phyloP scores from a whole-genome alignment of 495 filamentous ascomycete genomes.

The Penicillium canescens region DNA sequence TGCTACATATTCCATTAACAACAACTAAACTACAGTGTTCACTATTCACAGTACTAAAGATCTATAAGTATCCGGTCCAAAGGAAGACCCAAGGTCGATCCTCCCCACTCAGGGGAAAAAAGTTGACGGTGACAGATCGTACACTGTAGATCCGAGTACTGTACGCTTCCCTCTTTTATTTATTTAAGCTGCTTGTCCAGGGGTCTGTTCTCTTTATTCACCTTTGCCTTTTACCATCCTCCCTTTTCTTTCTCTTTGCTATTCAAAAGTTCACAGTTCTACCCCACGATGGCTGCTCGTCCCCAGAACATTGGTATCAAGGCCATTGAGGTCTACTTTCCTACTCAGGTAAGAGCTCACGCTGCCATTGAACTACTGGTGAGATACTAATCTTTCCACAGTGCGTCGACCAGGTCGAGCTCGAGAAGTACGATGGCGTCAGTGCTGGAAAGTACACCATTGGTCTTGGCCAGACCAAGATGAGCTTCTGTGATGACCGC shows the following conservation, averaged over 20 bases:
- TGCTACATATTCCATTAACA: no score
- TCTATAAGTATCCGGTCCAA: conserved; percentile 2
- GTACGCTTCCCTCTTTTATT: conserved; percentile 17
- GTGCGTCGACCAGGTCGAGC: conserved; percentile 95
- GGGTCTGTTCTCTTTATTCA: neutral
- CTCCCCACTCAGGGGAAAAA: neutral
- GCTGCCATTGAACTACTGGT: neutral
- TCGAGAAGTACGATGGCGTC: conserved; percentile 99
- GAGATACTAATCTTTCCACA: conserved; percentile 38
- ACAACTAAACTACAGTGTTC: no score
- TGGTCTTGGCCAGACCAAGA: conserved; percentile 98
- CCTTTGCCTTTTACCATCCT: neutral
- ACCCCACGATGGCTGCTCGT: conserved; percentile 75
- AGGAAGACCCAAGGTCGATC: conserved; percentile 4
- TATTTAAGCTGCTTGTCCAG: conserved; percentile 11
- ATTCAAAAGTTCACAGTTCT: conserved; percentile 15
- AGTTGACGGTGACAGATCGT: conserved; percentile 29
- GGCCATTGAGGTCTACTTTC: conserved; percentile 99
- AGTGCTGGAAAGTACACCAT: conserved; percentile 96
- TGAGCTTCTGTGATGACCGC: conserved; percentile 99
- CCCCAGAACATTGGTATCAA: conserved; percentile 99
- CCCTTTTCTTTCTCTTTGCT: neutral
- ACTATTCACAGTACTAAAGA: no score
- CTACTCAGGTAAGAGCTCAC: conserved; percentile 73
- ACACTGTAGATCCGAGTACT: conserved; percentile 38